phyloP scores from a whole-genome alignment of 352 stramenopile genomes.

The Hyaloperonospora arabidopsidis region DNA sequence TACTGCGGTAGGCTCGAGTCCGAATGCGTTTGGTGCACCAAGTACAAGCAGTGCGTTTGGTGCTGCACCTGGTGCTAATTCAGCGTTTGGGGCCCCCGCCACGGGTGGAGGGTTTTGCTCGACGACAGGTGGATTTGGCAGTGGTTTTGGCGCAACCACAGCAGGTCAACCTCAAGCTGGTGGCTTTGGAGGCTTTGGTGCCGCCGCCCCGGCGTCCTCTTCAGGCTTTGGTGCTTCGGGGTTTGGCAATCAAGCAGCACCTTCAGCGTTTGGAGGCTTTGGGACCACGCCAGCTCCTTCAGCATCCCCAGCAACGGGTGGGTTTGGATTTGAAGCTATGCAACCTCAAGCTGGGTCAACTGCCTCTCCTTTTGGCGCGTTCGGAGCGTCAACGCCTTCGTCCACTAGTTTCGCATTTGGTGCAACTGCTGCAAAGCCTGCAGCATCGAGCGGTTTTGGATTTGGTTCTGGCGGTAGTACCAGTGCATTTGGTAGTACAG shows the following conservation, averaged over 20 bases:
- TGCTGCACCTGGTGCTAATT: slow-evolving; percentile 25
- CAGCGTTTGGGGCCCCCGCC: slow-evolving; percentile 32
- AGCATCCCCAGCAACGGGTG: slow-evolving; percentile 27
- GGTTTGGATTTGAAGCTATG: slow-evolving; percentile 35
- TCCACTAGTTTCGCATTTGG: slow-evolving; percentile 41
- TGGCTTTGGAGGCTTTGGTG: slow-evolving; percentile 50
- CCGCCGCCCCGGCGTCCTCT: slow-evolving; percentile 25
- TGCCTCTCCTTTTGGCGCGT: slow-evolving; percentile 40
- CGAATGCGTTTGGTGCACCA: slow-evolving; percentile 34
- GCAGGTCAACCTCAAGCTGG: slow-evolving; percentile 28
- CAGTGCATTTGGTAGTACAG: slow-evolving; percentile 30
- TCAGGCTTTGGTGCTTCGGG: slow-evolving; percentile 37
- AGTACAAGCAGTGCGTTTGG: slow-evolving; percentile 37
- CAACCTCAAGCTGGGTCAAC: slow-evolving; percentile 25
- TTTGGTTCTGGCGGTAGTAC: slow-evolving; percentile 32
- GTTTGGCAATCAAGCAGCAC: slow-evolving; percentile 39
- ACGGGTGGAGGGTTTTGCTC: slow-evolving; percentile 34
- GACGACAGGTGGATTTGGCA: slow-evolving; percentile 37
- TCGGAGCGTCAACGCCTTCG: slow-evolving; percentile 21
- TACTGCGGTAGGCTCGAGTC: slow-evolving; percentile 14
- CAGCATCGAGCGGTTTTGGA: slow-evolving; percentile 31
- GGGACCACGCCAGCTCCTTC: slow-evolving; percentile 23
- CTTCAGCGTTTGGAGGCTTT: slow-evolving; percentile 34
- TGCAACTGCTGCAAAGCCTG: slow-evolving; percentile 25
- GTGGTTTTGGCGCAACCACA: slow-evolving; percentile 41